phyloP scores from a whole-genome alignment of 2,329 filamentous ascomycete genomes.

The Penicillium sp. region DNA sequence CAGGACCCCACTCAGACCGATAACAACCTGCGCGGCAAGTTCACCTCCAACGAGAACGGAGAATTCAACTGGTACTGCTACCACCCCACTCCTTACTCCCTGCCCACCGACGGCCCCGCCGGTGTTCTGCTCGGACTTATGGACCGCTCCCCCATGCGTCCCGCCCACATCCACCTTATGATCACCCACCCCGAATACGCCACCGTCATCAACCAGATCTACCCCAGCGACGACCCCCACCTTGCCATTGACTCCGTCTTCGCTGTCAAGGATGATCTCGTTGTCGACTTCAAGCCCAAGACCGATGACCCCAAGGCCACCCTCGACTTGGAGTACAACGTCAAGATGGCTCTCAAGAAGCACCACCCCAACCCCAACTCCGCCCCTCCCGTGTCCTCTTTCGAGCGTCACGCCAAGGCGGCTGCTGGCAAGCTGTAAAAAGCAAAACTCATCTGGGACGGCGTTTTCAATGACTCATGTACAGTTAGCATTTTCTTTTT shows the following conservation, averaged over 20 bases:
- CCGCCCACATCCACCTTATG: slow-evolving; percentile 64
- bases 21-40: slow-evolving; percentile 77
- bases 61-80: slow-evolving; percentile 71
- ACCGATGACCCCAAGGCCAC: slow-evolving; percentile 54
- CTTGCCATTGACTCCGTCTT: slow-evolving; percentile 62
- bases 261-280: slow-evolving; percentile 62
- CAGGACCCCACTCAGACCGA: slow-evolving; percentile 71
- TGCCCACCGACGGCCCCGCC: slow-evolving; percentile 65
- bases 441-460: slow-evolving; percentile 1
- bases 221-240: slow-evolving; percentile 60
- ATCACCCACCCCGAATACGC: slow-evolving; percentile 58
- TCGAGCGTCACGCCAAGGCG: slow-evolving; percentile 37
- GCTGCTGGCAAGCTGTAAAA: slow-evolving; percentile 15
- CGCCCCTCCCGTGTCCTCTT: slow-evolving; percentile 39
- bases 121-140: slow-evolving; percentile 55
- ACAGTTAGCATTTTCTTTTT: slow-evolving; percentile 12
- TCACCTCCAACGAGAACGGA: slow-evolving; percentile 68
- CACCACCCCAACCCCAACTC: slow-evolving; percentile 43
- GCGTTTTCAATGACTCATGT: slow-evolving; percentile 7
- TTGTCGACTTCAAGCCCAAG: slow-evolving; percentile 59
- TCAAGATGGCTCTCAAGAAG: slow-evolving; percentile 54
- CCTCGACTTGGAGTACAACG: slow-evolving; percentile 64
- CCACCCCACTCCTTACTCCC: slow-evolving; percentile 72
- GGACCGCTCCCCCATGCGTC: slow-evolving; percentile 61
- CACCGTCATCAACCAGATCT: slow-evolving; percentile 60